phyloP scores from a whole-genome alignment of 176 grass and related monocot species.

The Juncus effusus region DNA sequence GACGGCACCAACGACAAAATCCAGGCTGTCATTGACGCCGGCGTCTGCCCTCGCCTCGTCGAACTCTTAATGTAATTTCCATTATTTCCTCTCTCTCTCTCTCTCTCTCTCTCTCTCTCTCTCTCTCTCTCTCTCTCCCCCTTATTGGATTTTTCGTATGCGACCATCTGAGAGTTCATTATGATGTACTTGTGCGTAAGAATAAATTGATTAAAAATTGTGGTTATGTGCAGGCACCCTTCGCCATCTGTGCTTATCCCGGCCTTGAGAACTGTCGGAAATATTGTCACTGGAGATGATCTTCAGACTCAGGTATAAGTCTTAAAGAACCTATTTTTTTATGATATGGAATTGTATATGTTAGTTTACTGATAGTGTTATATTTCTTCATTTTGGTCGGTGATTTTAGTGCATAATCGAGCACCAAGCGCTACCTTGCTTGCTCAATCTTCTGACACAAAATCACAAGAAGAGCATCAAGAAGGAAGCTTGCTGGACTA shows the following conservation, averaged over 20 bases:
- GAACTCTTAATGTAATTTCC: constrained; percentile 75
- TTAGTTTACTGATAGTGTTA: neutral
- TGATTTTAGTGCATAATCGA: constrained; percentile 49
- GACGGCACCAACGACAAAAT: constrained; percentile 99
- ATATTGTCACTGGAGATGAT: constrained; percentile 99
- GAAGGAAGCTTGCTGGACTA: constrained; percentile 99
- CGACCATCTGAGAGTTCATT: neutral
- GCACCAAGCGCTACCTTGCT: constrained; percentile 76
- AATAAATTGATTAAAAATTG: neutral
- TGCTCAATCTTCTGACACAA: constrained; percentile 75
- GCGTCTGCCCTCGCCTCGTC: constrained; percentile 84
- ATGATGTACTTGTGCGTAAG: neutral
- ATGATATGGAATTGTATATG: neutral
- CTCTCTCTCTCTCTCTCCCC: no score
- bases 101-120: neutral
- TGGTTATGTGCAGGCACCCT: constrained; percentile 64
- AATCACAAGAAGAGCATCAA: constrained; percentile 98
- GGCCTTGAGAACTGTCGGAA: constrained; percentile 89
- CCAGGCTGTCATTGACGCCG: constrained; percentile 91
- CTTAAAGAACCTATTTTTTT: neutral
- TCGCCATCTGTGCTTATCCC: constrained; percentile 96
- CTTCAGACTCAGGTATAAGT: constrained; percentile 65
- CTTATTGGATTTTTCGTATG: constrained; percentile 8
- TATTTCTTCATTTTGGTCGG: constrained; percentile 1
- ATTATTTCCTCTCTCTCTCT: constrained; percentile 12